phyloP scores from a whole-genome alignment of 192 early-diverging fungal species.

The Umbelopsis vinacea region DNA sequence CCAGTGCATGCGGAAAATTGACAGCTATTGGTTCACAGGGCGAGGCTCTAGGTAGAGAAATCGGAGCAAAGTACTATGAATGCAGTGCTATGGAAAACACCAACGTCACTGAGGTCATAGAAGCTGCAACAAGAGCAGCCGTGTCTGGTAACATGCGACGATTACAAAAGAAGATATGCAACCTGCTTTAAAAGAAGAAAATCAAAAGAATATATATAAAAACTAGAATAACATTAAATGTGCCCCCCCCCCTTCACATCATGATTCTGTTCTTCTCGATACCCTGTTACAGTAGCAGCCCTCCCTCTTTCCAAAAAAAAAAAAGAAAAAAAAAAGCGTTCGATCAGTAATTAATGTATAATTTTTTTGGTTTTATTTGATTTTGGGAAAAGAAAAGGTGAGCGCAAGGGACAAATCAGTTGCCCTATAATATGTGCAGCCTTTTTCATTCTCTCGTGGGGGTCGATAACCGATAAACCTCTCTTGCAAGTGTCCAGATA shows the following conservation, averaged over 20 bases:
- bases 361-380: not conserved
- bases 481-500: slow-evolving; percentile 24
- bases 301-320: not conserved
- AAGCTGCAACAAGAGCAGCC: slow-evolving; percentile 48
- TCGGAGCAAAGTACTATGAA: slow-evolving; percentile 55
- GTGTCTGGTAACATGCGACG: slow-evolving; percentile 44
- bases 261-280: slow-evolving; percentile 5
- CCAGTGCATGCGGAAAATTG: not conserved
- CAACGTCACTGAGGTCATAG: slow-evolving; percentile 49
- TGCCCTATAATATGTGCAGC: slow-evolving; percentile 14
- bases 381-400: slow-evolving; percentile 9
- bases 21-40: slow-evolving; percentile 33
- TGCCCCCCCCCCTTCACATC: too few relatives aligned
- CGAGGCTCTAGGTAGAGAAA: slow-evolving; percentile 44
- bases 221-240: not conserved
- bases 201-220: not conserved
- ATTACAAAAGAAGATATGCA: slow-evolving; percentile 43
- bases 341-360: not conserved
- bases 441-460: slow-evolving; percentile 22
- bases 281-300: slow-evolving; percentile 16
- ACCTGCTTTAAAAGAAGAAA: slow-evolving; percentile 34
- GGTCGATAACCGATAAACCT: slow-evolving; percentile 20
- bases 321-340: not conserved
- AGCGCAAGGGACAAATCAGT: slow-evolving; percentile 18
- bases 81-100: slow-evolving; percentile 53